A percentile compares a stretch with the other conserved stretches of the same genome.
phyloP scores from a whole-genome alignment of 2,329 filamentous ascomycete genomes.

The Incumbomyces lentus region DNA sequence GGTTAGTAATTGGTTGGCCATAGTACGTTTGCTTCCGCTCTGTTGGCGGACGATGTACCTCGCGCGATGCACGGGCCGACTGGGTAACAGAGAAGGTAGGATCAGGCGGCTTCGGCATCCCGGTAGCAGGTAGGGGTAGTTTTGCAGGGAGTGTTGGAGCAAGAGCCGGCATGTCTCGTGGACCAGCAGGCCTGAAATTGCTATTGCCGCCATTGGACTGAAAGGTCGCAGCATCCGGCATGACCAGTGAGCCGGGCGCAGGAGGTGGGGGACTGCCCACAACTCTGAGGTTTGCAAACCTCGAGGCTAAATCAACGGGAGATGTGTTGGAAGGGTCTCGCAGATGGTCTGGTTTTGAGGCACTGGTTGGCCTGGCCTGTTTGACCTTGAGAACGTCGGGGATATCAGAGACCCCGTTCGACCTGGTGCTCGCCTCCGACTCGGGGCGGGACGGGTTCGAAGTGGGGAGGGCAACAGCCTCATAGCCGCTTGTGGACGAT shows the following conservation, averaged over 20 bases:
- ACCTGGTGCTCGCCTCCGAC: slow-evolving; percentile 1
- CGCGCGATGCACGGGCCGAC: slow-evolving; percentile 31
- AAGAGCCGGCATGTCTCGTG: slow-evolving; percentile 31
- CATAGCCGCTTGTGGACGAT: slow-evolving; percentile 6
- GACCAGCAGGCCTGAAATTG: slow-evolving; percentile 27
- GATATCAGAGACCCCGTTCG: slow-evolving; percentile 7
- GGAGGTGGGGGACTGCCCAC: background rate
- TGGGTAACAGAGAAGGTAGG: slow-evolving; percentile 38
- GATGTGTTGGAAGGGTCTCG: slow-evolving; percentile 14
- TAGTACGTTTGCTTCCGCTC: slow-evolving; percentile 21
- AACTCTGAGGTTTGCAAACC: slow-evolving; percentile 15
- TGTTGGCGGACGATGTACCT: slow-evolving; percentile 28
- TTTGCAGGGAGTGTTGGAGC: slow-evolving; percentile 34
- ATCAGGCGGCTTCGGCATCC: slow-evolving; percentile 37
- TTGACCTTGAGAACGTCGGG: slow-evolving; percentile 14
- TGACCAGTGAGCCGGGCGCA: slow-evolving; percentile 7
- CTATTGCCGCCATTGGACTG: slow-evolving; percentile 8
- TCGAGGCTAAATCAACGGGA: slow-evolving; percentile 17
- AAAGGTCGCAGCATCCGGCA: slow-evolving; percentile 17
- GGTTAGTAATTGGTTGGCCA: slow-evolving; percentile 27
- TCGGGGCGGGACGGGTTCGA: background rate
- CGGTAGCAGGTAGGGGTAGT: slow-evolving; percentile 28
- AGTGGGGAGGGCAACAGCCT: slow-evolving; percentile 4
- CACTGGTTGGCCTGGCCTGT: slow-evolving; percentile 15
- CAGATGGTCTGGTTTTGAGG: slow-evolving; percentile 18